Evolutionary conservation across 768 basidiomycete genomes (phyloP), one percentile per base, ranked within the genome.

Genomic region (Hygrophoropsis aurantiaca): DNA sequence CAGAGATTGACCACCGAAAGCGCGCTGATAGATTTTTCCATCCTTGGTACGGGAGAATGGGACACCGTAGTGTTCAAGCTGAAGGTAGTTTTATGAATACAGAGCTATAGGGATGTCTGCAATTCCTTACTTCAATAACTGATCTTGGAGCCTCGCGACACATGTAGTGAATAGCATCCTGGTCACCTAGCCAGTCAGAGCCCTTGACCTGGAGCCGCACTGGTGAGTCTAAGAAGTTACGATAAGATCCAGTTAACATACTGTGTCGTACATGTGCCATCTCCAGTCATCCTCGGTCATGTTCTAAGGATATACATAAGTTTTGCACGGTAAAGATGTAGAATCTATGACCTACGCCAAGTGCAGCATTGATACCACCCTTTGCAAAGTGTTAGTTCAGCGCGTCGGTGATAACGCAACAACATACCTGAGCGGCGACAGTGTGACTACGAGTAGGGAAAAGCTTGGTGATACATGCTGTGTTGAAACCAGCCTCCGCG

Each of bases 111-210:
- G 35, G 5, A 34, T 18, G 3, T 51, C 25, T 15, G 33, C n/a
- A n/a, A n/a, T 19, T 19, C 49, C 73, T 26, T 46, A 88, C 94
- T 80, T 97, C 94, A 42, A 94, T 83, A 54, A 97, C 94, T 26
- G 90, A 87, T 66, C 84, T 77, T 43, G 94, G 95, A 34, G 97
- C 97, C 69, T 99, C 97, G 30, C 93, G 79, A 68, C 93, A 97
- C 97, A 99, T 99, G 74, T 98, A 99, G 64, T 98, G 97, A 58
- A 99, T 98, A 40, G 97, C 97, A 62, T 99, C 97, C 72, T 94
- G 94, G 74, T 99, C 97, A 68, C 97, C 97, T 32, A 98, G 85
- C 97, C 97, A 99, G 73, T 99, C 97, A 43, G 94, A 97, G 52
- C 97, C 97, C 79, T 99, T 99, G 48, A 98, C 95, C 83, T 92